A percentile compares a stretch with the other conserved stretches of the same genome.
phyloP scores from a whole-genome alignment of 1,139 yeast species.

The Suhomyces anneliseae region DNA sequence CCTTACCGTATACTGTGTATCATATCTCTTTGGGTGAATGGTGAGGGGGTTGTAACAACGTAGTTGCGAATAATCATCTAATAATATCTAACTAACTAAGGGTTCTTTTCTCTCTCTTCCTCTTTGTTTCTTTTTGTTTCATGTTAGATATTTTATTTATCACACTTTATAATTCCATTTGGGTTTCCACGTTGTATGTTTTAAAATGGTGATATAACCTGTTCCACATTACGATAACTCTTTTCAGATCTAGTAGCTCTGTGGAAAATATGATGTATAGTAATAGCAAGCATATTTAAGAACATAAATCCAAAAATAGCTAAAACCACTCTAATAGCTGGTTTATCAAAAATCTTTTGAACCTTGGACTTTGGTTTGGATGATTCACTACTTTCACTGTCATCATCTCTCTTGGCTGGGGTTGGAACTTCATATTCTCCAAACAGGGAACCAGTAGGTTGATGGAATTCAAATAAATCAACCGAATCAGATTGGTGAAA shows the following conservation, averaged over 20 bases:
- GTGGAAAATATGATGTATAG: constrained; percentile 37
- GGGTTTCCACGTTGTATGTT: neutral
- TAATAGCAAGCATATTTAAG: constrained; percentile 36
- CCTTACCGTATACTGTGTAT: too few relatives aligned
- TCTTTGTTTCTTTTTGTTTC: too few relatives aligned
- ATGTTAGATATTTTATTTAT: too few relatives aligned
- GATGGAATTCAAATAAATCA: neutral
- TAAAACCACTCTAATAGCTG: constrained; percentile 25
- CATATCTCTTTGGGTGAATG: too few relatives aligned
- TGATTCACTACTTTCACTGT: constrained; percentile 1
- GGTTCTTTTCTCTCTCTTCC: too few relatives aligned
- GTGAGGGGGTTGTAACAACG: too few relatives aligned
- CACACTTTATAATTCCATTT: too few relatives aligned
- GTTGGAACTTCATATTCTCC: neutral
- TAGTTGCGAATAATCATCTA: too few relatives aligned
- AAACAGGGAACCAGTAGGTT: neutral
- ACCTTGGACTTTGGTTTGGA: constrained; percentile 8
- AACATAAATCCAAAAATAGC: constrained; percentile 33
- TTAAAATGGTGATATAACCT: constrained; percentile 38
- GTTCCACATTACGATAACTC: constrained; percentile 38
- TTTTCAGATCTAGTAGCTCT: constrained; percentile 30
- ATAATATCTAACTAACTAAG: too few relatives aligned
- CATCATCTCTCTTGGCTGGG: constrained; percentile 8
- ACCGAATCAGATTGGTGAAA: neutral
- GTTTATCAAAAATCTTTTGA: constrained; percentile 13